These are phyloP conservation scores for Leptomonas seymouri DNA, from an alignment of 208 protist species.

Conservation along the genomic window DNA sequence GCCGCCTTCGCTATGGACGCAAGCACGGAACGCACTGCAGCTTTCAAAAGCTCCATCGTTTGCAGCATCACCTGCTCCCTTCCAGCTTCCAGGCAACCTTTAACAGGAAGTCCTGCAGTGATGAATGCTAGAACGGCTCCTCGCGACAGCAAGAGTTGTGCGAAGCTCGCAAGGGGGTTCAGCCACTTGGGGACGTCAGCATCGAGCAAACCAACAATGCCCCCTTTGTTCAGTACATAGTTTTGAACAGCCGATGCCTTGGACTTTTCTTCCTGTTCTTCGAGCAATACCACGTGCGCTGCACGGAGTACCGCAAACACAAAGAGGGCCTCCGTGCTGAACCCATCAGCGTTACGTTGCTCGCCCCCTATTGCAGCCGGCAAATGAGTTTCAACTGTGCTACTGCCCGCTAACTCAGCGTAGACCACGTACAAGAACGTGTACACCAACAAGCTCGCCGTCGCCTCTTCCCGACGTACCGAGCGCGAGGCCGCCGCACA, in stretches of 20 bases:
- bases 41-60: neutral
- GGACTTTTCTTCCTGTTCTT: neutral
- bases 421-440: conserved; percentile 24
- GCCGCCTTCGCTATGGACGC: neutral
- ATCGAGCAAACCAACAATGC: neutral
- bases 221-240: conserved; percentile 3
- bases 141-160: conserved; percentile 16
- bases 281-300: neutral
- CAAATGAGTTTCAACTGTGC: neutral
- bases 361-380: neutral
- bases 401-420: neutral
- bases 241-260: neutral
- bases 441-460: conserved; percentile 24
- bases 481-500: conserved; percentile 7
- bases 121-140: neutral
- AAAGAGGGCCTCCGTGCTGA: conserved; percentile 3
- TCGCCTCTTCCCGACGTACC: conserved; percentile 13
- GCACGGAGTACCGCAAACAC: neutral
- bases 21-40: neutral
- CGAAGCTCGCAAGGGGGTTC: conserved; percentile 15
- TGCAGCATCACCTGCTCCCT: neutral
- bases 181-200: neutral
- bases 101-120: neutral
- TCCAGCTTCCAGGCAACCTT: neutral
- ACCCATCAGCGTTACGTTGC: neutral